Percentiles rank a stretch among this genome's conserved stretches.
phyloP scores from a whole-genome alignment of 2,329 filamentous ascomycete genomes.

The Clathrospora elynae region DNA sequence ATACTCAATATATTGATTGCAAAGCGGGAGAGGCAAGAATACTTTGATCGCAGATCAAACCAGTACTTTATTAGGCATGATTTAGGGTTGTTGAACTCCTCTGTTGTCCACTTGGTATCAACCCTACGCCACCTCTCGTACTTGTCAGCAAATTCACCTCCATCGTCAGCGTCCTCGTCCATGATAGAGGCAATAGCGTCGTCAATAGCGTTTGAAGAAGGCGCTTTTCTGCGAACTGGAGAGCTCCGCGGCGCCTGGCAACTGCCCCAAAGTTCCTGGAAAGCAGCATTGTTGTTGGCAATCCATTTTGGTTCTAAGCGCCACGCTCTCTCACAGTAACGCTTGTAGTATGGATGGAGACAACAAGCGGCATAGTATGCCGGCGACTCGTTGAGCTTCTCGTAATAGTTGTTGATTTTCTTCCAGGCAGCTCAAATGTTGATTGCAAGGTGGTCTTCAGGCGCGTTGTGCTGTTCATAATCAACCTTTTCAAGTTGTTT shows the following conservation, averaged over 20 bases:
- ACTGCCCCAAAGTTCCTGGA: not conserved
- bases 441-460: constrained; percentile 8
- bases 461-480: not conserved
- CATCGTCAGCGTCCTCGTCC: not conserved
- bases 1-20: not conserved
- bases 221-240: not conserved
- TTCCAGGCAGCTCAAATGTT: constrained; percentile 6
- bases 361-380: not conserved
- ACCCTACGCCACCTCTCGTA: not conserved
- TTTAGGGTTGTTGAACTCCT: not conserved
- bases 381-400: constrained; percentile 3
- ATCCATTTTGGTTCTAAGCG: not conserved
- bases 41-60: not conserved
- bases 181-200: not conserved
- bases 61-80: not conserved
- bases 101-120: not conserved
- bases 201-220: not conserved
- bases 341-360: not conserved
- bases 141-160: not conserved
- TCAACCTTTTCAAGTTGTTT: not conserved
- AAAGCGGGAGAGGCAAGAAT: not conserved
- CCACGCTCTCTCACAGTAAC: not conserved
- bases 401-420: constrained; percentile 11
- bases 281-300: not conserved
- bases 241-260: not conserved